These are phyloP conservation scores for Fusarium cicatricum DNA, from an alignment of 2,329 filamentous ascomycete species.

Conservation along the genomic window DNA sequence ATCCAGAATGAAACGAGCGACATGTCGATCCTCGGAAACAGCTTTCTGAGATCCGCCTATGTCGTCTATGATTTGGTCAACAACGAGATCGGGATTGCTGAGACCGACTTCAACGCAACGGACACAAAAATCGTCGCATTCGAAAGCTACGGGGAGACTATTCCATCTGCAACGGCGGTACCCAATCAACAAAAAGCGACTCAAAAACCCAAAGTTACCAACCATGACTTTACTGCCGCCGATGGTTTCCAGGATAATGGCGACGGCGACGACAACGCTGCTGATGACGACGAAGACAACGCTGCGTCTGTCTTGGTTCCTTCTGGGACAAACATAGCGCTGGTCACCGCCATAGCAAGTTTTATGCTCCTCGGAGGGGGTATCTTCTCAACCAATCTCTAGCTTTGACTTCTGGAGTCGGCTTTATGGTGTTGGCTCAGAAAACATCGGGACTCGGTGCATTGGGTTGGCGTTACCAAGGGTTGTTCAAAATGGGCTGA, in stretches of 20 bases:
- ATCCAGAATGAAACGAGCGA: conserved; percentile 58
- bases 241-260: conserved; percentile 43
- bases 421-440: conserved; percentile 9
- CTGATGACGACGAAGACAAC: conserved; percentile 9
- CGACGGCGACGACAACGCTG: neutral
- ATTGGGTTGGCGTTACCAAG: conserved; percentile 31
- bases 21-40: conserved; percentile 63
- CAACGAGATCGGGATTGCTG: conserved; percentile 63
- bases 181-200: conserved; percentile 49
- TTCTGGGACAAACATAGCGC: conserved; percentile 21
- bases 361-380: conserved; percentile 38
- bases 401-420: conserved; percentile 4
- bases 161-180: conserved; percentile 59
- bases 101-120: conserved; percentile 64
- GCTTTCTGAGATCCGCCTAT: conserved; percentile 67
- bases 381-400: conserved; percentile 24
- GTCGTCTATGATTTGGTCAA: conserved; percentile 68
- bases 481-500: conserved; percentile 30
- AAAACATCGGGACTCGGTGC: conserved; percentile 6
- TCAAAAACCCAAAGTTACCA: conserved; percentile 24
- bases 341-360: conserved; percentile 30
- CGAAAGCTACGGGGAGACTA: conserved; percentile 56
- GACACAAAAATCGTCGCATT: conserved; percentile 60
- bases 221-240: conserved; percentile 40
- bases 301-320: conserved; percentile 25